A percentile compares a stretch with the other conserved stretches of the same genome.
phyloP scores from a whole-genome alignment of 75 land plant species.

The Azolla pinnata region DNA sequence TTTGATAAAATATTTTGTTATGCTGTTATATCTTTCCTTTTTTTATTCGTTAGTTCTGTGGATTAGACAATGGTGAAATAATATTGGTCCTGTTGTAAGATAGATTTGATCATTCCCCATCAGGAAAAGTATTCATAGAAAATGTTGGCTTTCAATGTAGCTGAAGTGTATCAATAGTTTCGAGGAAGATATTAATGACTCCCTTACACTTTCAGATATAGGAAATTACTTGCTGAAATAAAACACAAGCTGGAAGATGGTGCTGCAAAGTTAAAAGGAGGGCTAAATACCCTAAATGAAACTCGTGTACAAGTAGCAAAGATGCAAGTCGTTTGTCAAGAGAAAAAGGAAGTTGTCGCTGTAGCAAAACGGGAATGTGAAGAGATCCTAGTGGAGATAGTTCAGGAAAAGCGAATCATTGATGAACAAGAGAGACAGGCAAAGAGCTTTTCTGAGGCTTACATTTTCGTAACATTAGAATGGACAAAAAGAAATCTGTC shows the following conservation, averaged over 20 bases:
- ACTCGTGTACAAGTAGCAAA: slow-evolving; percentile 21
- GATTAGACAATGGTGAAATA: too few species aligned
- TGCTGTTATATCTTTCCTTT: neutral
- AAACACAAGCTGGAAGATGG: slow-evolving; percentile 14
- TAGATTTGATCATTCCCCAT: too few species aligned
- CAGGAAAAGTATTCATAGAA: too few species aligned
- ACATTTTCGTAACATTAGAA: too few species aligned
- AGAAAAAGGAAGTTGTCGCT: slow-evolving; percentile 22
- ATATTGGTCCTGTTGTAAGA: too few species aligned
- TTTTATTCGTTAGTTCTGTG: too few species aligned
- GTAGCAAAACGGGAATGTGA: slow-evolving; percentile 29
- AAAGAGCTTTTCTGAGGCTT: slow-evolving; percentile 1
- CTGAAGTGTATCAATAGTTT: too few species aligned
- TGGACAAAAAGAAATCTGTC: too few species aligned
- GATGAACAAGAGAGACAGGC: slow-evolving; percentile 28
- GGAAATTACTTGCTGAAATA: slow-evolving; percentile 17
- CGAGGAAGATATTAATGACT: too few species aligned
- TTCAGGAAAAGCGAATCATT: slow-evolving; percentile 21
- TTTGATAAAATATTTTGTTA: too few species aligned
- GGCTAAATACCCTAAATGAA: slow-evolving; percentile 19
- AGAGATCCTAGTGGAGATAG: slow-evolving; percentile 28
- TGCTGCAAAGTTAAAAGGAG: slow-evolving; percentile 20
- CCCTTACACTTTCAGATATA: slow-evolving; percentile 18
- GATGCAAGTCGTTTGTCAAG: slow-evolving; percentile 28
- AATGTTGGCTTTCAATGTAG: too few species aligned